phyloP scores from a whole-genome alignment of 768 basidiomycete genomes.

The Pleurotus citrinopileatus region DNA sequence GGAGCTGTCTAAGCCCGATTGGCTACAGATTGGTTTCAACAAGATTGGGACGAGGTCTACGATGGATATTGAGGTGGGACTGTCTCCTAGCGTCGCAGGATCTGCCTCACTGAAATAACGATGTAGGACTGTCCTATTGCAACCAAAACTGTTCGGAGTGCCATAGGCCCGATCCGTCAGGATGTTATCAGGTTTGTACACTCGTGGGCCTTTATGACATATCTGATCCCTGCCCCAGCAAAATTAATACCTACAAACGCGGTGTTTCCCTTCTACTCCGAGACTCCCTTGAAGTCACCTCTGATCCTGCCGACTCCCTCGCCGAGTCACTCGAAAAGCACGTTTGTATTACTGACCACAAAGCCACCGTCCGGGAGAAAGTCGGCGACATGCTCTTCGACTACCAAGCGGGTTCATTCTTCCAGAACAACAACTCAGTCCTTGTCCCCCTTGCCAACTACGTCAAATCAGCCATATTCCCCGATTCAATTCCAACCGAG shows the following conservation, averaged over 20 bases:
- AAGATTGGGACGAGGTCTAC: constrained; percentile 66
- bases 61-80: constrained; percentile 85
- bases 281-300: constrained; percentile 59
- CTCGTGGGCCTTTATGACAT: not conserved
- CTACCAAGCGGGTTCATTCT: constrained; percentile 87
- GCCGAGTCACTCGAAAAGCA: constrained; percentile 50
- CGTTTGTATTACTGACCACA: constrained; percentile 82
- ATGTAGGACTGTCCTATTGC: constrained; percentile 88
- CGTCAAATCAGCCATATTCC: constrained; percentile 73
- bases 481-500: constrained; percentile 15
- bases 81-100: not conserved
- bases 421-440: constrained; percentile 98
- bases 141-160: constrained; percentile 73
- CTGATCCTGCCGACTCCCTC: constrained; percentile 19
- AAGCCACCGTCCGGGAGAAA: constrained; percentile 75
- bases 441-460: constrained; percentile 82
- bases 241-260: constrained; percentile 75
- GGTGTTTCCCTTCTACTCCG: constrained; percentile 90
- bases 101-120: not conserved
- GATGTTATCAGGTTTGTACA: constrained; percentile 61
- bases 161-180: constrained; percentile 56
- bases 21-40: constrained; percentile 91
- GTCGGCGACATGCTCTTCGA: constrained; percentile 83
- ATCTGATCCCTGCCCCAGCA: constrained; percentile 38
- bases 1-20: constrained; percentile 44